Conservation (phyloP, 306 rosid genomes). For the Quillaja saponaria region DNA sequence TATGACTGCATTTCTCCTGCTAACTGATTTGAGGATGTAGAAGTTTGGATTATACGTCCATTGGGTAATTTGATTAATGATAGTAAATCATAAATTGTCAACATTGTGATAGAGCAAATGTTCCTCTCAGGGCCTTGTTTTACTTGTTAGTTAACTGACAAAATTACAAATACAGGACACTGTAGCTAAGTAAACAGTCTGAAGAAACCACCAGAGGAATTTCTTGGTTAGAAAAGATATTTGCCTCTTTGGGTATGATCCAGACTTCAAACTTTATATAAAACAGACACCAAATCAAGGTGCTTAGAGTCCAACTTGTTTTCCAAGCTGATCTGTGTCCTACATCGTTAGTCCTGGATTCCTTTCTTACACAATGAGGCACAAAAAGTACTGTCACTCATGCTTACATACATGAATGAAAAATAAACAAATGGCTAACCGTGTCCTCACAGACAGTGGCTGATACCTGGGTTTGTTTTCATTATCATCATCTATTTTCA, state of each 20-base stretch:
- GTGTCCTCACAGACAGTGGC: too few relatives aligned
- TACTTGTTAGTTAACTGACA: neutral
- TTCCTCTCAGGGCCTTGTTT: neutral
- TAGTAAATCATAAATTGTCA: neutral
- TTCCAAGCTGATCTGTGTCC: neutral
- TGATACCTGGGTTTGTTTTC: too few relatives aligned
- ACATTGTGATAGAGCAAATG: neutral
- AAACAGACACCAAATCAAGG: too few relatives aligned
- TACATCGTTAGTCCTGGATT: too few relatives aligned
- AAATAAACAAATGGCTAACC: too few relatives aligned
- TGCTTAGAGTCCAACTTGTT: conserved; percentile 7
- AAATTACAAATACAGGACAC: neutral
- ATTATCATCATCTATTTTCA: too few relatives aligned
- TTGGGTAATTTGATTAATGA: neutral
- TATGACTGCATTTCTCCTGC: neutral
- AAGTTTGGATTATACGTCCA: neutral
- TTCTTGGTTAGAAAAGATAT: too few relatives aligned
- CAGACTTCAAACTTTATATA: neutral
- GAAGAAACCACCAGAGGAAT: too few relatives aligned
- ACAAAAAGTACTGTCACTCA: too few relatives aligned
- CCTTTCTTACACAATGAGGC: too few relatives aligned
- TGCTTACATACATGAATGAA: neutral
- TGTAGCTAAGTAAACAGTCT: neutral
- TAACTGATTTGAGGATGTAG: neutral
- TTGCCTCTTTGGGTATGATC: conserved; percentile 1